Evolutionary conservation across 2,329 filamentous ascomycete species (phyloP).

Genomic region (Xylariaceae sp.): DNA sequence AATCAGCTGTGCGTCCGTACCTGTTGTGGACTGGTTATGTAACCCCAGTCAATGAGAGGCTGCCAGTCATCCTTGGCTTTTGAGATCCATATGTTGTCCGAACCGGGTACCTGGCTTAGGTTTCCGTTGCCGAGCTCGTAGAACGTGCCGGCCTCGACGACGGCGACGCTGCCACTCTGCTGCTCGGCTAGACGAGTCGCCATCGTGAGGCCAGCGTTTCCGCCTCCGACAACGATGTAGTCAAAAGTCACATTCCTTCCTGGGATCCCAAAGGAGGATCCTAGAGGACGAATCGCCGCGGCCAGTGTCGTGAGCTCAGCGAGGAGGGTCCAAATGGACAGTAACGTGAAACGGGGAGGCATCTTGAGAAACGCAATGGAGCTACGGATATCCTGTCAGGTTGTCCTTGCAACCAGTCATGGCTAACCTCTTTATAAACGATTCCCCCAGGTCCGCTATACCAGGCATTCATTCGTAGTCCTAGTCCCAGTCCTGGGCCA

Average conservation of each 20-base stretch:
- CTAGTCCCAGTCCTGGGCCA: too few species aligned
- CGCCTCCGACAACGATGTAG: slow-evolving; percentile 13
- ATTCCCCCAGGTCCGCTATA: too few species aligned
- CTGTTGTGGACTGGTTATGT: background rate
- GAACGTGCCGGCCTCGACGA: slow-evolving; percentile 13
- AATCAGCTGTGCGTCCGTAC: background rate
- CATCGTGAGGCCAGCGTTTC: slow-evolving; percentile 1
- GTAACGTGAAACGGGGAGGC: too few species aligned
- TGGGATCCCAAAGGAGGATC: slow-evolving; percentile 4
- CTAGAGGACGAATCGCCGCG: background rate
- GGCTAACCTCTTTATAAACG: too few species aligned
- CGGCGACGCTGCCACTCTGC: background rate
- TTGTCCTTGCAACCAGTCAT: too few species aligned
- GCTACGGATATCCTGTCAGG: too few species aligned
- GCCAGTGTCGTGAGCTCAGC: background rate
- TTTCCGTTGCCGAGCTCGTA: slow-evolving; percentile 6
- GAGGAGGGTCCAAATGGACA: too few species aligned
- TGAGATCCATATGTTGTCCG: background rate
- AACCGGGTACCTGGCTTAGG: background rate
- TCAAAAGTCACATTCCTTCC: slow-evolving; percentile 3
- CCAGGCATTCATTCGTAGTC: too few species aligned
- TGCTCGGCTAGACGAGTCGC: slow-evolving; percentile 3
- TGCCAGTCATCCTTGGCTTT: background rate
- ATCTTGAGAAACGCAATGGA: too few species aligned
- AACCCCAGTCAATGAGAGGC: slow-evolving; percentile 8